phyloP scores from a whole-genome alignment of 192 early-diverging fungal genomes.

The Entrophospora sp. region DNA sequence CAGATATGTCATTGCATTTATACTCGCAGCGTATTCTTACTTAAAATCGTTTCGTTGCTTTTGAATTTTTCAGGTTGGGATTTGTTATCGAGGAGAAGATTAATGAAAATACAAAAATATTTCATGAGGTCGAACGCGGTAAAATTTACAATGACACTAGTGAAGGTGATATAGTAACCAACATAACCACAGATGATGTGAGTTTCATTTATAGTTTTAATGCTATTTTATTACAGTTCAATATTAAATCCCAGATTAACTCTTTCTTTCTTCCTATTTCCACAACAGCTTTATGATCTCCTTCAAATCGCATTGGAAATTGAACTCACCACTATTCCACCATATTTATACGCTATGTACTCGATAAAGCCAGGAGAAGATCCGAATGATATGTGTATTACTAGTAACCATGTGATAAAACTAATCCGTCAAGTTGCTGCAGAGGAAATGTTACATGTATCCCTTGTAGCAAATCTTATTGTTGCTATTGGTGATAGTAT shows the following conservation, averaged over 20 bases:
- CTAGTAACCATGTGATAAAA: neutral
- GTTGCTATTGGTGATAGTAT: slow-evolving; percentile 13
- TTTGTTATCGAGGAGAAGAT: neutral
- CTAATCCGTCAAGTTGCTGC: neutral
- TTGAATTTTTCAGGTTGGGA: neutral
- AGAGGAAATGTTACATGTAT: slow-evolving; percentile 3
- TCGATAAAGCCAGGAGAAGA: neutral
- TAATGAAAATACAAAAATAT: neutral
- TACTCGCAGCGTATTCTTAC: neutral
- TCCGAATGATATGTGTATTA: too few relatives aligned
- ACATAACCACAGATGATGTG: neutral
- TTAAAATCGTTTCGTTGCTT: neutral
- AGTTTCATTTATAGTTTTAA: neutral
- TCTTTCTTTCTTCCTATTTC: neutral
- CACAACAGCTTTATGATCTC: neutral
- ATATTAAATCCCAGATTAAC: neutral
- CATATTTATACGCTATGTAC: slow-evolving; percentile 1
- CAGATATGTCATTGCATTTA: neutral
- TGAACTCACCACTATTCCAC: slow-evolving; percentile 5
- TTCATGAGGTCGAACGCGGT: neutral
- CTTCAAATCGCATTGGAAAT: neutral
- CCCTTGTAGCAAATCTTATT: slow-evolving; percentile 6
- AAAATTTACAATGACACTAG: neutral
- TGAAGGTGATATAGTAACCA: neutral
- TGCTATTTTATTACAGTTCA: neutral